A percentile compares a stretch with the other conserved stretches of the same genome.
phyloP scores from a whole-genome alignment of 768 basidiomycete genomes.

The Kwoniella europaea region DNA sequence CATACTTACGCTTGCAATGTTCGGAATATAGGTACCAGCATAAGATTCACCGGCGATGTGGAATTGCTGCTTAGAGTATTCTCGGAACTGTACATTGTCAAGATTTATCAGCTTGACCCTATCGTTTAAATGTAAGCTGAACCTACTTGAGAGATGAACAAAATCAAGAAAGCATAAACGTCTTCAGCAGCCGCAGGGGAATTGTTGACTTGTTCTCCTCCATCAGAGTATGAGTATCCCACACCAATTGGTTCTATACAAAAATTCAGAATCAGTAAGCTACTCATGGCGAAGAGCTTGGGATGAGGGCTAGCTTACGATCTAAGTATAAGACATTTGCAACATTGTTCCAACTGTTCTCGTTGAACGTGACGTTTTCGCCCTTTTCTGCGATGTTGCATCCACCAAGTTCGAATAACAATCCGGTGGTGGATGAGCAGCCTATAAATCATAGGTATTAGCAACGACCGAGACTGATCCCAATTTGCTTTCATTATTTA shows the following conservation, averaged over 20 bases:
- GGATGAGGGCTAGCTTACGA: slow-evolving; percentile 24
- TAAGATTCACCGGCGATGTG: slow-evolving; percentile 60
- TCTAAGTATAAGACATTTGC: slow-evolving; percentile 64
- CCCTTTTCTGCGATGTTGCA: slow-evolving; percentile 76
- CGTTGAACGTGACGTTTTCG: slow-evolving; percentile 64
- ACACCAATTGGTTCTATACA: slow-evolving; percentile 74
- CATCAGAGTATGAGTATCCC: slow-evolving; percentile 77
- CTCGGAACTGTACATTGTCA: slow-evolving; percentile 64
- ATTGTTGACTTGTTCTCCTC: slow-evolving; percentile 69
- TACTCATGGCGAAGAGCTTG: not conserved
- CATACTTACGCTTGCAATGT: slow-evolving; percentile 69
- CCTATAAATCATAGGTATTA: slow-evolving; percentile 31
- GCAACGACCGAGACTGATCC: not conserved
- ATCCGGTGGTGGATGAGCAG: slow-evolving; percentile 73
- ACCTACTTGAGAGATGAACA: slow-evolving; percentile 65
- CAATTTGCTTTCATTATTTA: not conserved
- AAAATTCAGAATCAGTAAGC: slow-evolving; percentile 38
- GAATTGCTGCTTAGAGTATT: slow-evolving; percentile 55
- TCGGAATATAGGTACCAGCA: slow-evolving; percentile 80
- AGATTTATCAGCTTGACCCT: slow-evolving; percentile 36
- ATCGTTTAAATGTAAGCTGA: slow-evolving; percentile 67
- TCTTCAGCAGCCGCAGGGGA: slow-evolving; percentile 87
- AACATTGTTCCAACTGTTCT: slow-evolving; percentile 80
- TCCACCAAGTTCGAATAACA: slow-evolving; percentile 91
- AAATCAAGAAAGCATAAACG: slow-evolving; percentile 63